Base-by-base conservation (phyloP, 441 rosid species). In the Aquilaria agallochum region DNA sequence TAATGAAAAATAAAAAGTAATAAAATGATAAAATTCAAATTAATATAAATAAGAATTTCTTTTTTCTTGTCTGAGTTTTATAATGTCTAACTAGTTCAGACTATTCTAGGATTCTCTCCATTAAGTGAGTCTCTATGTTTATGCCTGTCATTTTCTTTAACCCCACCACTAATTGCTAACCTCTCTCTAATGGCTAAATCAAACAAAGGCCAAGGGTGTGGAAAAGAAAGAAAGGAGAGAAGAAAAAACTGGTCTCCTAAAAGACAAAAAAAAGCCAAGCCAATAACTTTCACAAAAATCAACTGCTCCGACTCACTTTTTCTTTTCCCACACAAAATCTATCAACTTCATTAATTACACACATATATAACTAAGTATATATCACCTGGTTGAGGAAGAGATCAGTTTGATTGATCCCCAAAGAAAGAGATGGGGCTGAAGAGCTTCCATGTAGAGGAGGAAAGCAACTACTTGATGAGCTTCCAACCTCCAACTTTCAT, bases 91-190 rank as follows among this genome's bases (percentile, higher is more conserved):
- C 27, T 33, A 63, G 67, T 50, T 56, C 9, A 62, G 56, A 78
- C 78, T 76, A 48, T 79, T 80, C 77, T 79, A 74, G 83, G 87
- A 78, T 72, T 78, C 89, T 83, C 88, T 75, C 74, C 72, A 56
- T 48, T 71, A 46, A 70, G 60, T 68, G 71, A 62, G 62, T 64
- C 63, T 70, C 57, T 34, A 34, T 20, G 58, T 60, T 68, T 61
- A 71, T 62, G 75, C 73, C 66, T 45, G 83, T 84, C 87, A 70
- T 77, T 79, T 52, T 83, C 85, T 55, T 40, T 55, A 78, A 74
- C 81, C 88, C 88, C 85, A 76, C 80, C 88, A 84, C 88, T 77
- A 82, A 72, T 74, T 40, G 45, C 60, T 49, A 74, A 67, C 72
- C 70, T 76, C 72, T 63, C 62, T 60, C 63, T 66, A 58, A 42